Evolutionary conservation across 1,139 yeast species (phyloP), one percentile per base, ranked within the genome.

Genomic region (Geotrichum citri-aurantii): DNA sequence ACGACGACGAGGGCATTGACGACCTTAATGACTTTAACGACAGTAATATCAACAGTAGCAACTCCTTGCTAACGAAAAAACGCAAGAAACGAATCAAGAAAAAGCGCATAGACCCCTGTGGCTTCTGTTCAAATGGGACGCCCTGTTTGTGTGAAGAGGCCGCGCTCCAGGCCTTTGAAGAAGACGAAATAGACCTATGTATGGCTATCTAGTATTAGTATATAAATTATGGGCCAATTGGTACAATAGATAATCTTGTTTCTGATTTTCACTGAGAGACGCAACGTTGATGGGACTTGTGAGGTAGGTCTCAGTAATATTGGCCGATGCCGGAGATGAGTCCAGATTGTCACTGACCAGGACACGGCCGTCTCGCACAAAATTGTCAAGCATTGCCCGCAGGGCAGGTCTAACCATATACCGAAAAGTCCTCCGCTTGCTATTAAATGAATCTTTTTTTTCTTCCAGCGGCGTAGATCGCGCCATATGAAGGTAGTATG

Each of bases 81-180:
- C 44, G 21, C 44, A 37, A 37, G 44, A 37, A 37, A n/a, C 44
- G 44, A 37, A 37, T 37, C 44, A 37, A 37, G 44, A 37, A 37
- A 37, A 37, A 37, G 44, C 44, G 44, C 8, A 37, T 83, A 59
- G 92, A 86, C 60, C 82, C 85, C 58, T 91, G 97, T 73, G 97
- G 97, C 0, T 91, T 91, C 72, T 91, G 97, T 68, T 84, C 95
- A 0, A 93, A 87, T 66, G 95, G 85, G 65, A 84, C 96, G 0
- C 92, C 96, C 4, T 91, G 97, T 73, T 88, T 91, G 1, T 91
- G 97, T 71, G 82, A 93, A 33, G 97, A 88, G 65, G 88, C 91
- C 17, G 44, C 44, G 8, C 44, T 37, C 19, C 42, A 37, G 42
- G 42, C 17, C n/a, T 37, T 37, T 37, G 42, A 14, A 12, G 42